Evolutionary conservation across 2,329 filamentous ascomycete species (phyloP), one percentile per base, ranked within the genome.

Genomic region (Penicillium sp.): DNA sequence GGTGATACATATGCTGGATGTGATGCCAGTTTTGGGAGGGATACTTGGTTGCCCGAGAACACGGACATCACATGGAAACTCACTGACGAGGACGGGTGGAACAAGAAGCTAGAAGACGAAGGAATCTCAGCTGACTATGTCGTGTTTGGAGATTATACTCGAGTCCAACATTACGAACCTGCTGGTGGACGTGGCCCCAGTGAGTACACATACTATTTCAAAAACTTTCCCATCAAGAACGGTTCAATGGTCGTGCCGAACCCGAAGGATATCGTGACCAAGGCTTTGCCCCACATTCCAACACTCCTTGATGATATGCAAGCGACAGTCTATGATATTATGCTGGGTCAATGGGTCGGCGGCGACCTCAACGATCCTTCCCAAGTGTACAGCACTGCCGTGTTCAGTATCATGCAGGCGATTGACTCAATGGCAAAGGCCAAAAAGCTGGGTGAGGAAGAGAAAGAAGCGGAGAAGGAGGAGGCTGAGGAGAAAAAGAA

Each of bases 181-280:
- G n/a, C n/a, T n/a, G n/a, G n/a, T n/a, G n/a, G n/a, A n/a, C n/a
- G n/a, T n/a, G n/a, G n/a, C n/a, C n/a, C n/a, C n/a, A n/a, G n/a
- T n/a, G n/a, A n/a, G n/a, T n/a, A n/a, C n/a, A n/a, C n/a, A n/a
- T n/a, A n/a, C n/a, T n/a, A n/a, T 18, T 52, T 52, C 26, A 25
- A 18, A 3, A 37, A 20, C 42, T 53, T 53, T 14, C 50, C 50
- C 2, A 53, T 40, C 29, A 40, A 53, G 42, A 53, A 47, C 23
- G 42, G 29, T 1, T 53, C 50, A 12, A 53, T 54, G 47, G 31
- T 46, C 11, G 52, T 49, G 6, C 37, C 47, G 18, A 54, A 50
- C 23, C 45, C 52, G 15, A 50, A 54, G 25, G 46, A 54, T 46
- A 54, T 54, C 27, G 29, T 50, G 8, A 40, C 26, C 7, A 15